Evolutionary conservation across 2,329 filamentous ascomycete genomes (phyloP).

Genomic region (Xylariaceae sp.): DNA sequence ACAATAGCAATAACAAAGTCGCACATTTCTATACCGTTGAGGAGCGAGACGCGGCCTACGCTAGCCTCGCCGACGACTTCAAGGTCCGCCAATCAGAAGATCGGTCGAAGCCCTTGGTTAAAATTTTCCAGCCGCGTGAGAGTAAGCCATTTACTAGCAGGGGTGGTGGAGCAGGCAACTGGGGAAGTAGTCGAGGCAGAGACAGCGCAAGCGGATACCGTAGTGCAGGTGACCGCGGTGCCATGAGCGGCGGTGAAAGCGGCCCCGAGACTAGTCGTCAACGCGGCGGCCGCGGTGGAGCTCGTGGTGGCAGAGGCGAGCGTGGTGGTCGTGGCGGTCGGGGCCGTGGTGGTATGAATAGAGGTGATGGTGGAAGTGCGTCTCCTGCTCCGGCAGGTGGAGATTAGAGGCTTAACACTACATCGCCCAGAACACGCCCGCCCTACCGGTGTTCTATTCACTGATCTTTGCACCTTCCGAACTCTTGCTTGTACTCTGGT

Average conservation of each 20-base stretch:
- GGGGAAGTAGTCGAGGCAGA: slow-evolving; percentile 70
- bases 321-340: slow-evolving; percentile 62
- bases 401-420: slow-evolving; percentile 46
- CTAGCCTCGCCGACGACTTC: slow-evolving; percentile 74
- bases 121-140: slow-evolving; percentile 78
- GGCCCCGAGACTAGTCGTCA: slow-evolving; percentile 65
- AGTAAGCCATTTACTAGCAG: slow-evolving; percentile 61
- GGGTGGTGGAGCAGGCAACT: slow-evolving; percentile 67
- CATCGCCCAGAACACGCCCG: slow-evolving; percentile 15
- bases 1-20: slow-evolving; percentile 73
- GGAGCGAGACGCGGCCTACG: slow-evolving; percentile 80
- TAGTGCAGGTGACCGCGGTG: slow-evolving; percentile 76
- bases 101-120: slow-evolving; percentile 79
- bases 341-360: slow-evolving; percentile 48
- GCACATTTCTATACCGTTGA: slow-evolving; percentile 82
- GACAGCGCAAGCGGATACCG: slow-evolving; percentile 76
- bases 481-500: slow-evolving; percentile 38
- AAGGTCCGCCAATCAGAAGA: slow-evolving; percentile 76
- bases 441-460: slow-evolving; percentile 31
- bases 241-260: slow-evolving; percentile 70
- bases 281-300: slow-evolving; percentile 60
- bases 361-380: slow-evolving; percentile 62
- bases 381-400: slow-evolving; percentile 59
- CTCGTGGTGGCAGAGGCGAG: slow-evolving; percentile 64
- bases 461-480: slow-evolving; percentile 32